Evolutionary conservation across 2,329 filamentous ascomycete genomes (phyloP), one percentile per base, ranked within the genome.

Genomic region (Pestalotiopsis sp.): DNA sequence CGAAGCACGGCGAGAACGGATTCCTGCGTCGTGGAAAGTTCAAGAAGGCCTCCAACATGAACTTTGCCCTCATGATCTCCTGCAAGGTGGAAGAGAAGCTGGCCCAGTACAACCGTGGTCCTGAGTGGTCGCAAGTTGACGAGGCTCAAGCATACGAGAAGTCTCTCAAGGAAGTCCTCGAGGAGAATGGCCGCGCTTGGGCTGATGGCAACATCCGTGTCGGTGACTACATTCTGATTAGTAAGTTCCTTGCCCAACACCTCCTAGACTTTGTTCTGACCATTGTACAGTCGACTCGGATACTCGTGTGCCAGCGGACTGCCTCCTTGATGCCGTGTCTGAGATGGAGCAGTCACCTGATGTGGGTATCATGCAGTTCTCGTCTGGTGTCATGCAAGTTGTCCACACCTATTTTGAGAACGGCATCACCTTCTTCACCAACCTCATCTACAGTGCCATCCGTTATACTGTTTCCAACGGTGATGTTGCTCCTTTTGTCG

Each of bases 1-100:
- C 90, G 14, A 86, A 84, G 73, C 87, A 92, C 71, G 88, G 87
- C 60, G 87, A 89, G 71, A 85, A 90, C 70, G 88, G 88, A 23
- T 92, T 92, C 78, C 72, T 82, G 69, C 77, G 77, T 17, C 77
- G 77, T 31, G 90, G 90, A 67, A 91, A 91, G 76, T 92, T 92
- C 82, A 92, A 92, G 81, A 92, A 92, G 79, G 90, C 90, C 1
- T 92, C 90, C 36, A 93, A 93, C 81, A 93, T 93, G 91, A 93
- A 93, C 77, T 93, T 90, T 74, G 90, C 86, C 3, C 82, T 93
- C 68, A 86, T 86, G 72, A 80, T 91, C 65, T 89, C 87, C 45
- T 86, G 87, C 74, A 84, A 86, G 68, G 86, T 92, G 2, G 91
- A 93, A 76, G 86, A 87, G 12, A 86, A 87, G 69, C 80, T 93